Percentiles rank a stretch among this genome's conserved stretches.
Conservation (phyloP, 441 rosid species). For the Gossypium davidsonii region DNA sequence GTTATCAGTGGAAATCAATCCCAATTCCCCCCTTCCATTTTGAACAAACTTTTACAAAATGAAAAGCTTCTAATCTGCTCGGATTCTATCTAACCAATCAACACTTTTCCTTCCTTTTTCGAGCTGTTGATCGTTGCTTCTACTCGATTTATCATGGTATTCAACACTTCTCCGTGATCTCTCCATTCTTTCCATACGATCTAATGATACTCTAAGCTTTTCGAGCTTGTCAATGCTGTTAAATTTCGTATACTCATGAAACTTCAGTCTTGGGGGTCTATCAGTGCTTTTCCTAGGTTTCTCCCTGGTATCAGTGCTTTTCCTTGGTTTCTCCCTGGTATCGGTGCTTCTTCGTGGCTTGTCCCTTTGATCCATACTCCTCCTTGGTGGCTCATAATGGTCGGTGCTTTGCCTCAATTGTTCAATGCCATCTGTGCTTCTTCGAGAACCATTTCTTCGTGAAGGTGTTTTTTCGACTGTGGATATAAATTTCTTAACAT, state of each 20-base stretch:
- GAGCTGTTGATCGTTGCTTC: slow-evolving; percentile 31
- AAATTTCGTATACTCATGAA: slow-evolving; percentile 55
- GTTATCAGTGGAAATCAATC: not conserved
- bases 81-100: slow-evolving; percentile 65
- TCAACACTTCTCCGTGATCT: slow-evolving; percentile 62
- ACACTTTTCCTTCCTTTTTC: slow-evolving; percentile 60
- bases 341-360: slow-evolving; percentile 49
- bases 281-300: slow-evolving; percentile 52
- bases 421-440: slow-evolving; percentile 47
- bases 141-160: slow-evolving; percentile 48
- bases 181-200: slow-evolving; percentile 58
- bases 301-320: slow-evolving; percentile 48
- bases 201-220: slow-evolving; percentile 42
- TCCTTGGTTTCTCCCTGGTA: slow-evolving; percentile 38
- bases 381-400: slow-evolving; percentile 41
- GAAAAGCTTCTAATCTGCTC: slow-evolving; percentile 21
- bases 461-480: slow-evolving; percentile 48
- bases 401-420: slow-evolving; percentile 53
- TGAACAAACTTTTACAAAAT: slow-evolving; percentile 5
- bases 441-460: slow-evolving; percentile 38
- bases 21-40: not conserved
- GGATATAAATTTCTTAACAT: slow-evolving; percentile 58
- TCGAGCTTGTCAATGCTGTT: slow-evolving; percentile 50
- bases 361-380: slow-evolving; percentile 50
- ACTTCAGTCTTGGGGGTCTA: slow-evolving; percentile 36